Percentiles rank a stretch among this genome's conserved stretches.
These are phyloP conservation scores for Gyromitra esculenta DNA, from an alignment of 2,329 filamentous ascomycete genomes.

Conservation along the genomic window DNA sequence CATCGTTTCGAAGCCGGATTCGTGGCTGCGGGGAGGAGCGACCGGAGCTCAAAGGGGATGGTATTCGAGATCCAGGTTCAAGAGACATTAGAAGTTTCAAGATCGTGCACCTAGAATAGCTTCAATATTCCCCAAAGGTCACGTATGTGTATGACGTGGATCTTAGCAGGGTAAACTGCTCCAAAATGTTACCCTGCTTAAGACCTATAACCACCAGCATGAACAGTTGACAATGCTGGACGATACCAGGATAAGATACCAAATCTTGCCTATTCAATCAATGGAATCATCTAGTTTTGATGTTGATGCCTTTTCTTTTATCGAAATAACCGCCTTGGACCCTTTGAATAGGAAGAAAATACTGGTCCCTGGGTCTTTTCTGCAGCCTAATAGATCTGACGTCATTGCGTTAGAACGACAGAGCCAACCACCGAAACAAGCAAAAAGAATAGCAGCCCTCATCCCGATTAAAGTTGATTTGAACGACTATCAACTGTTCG, in stretches of 20 bases:
- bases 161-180: slow-evolving; percentile 9
- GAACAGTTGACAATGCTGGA: not conserved
- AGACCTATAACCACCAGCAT: not conserved
- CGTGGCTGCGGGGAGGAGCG: slow-evolving; percentile 53
- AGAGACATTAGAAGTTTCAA: slow-evolving; percentile 47
- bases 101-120: slow-evolving; percentile 20
- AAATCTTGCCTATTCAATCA: not conserved
- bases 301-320: slow-evolving; percentile 1
- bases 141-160: slow-evolving; percentile 30
- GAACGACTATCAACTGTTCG: not conserved
- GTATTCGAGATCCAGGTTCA: slow-evolving; percentile 51
- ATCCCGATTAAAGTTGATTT: not conserved
- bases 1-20: slow-evolving; percentile 50
- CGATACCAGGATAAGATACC: not conserved
- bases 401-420: not conserved
- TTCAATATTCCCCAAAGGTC: not conserved
- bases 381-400: not conserved
- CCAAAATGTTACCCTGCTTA: slow-evolving; percentile 21
- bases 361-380: slow-evolving; percentile 8
- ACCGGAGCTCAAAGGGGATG: slow-evolving; percentile 53
- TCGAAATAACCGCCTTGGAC: slow-evolving; percentile 1
- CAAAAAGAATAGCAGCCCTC: slow-evolving; percentile 7
- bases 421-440: not conserved
- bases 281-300: slow-evolving; percentile 19
- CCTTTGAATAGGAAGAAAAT: not conserved